A percentile compares a stretch with the other conserved stretches of the same genome.
These are phyloP conservation scores for Phytophthora cactorum DNA, from an alignment of 352 stramenopile species.

Conservation along the genomic window DNA sequence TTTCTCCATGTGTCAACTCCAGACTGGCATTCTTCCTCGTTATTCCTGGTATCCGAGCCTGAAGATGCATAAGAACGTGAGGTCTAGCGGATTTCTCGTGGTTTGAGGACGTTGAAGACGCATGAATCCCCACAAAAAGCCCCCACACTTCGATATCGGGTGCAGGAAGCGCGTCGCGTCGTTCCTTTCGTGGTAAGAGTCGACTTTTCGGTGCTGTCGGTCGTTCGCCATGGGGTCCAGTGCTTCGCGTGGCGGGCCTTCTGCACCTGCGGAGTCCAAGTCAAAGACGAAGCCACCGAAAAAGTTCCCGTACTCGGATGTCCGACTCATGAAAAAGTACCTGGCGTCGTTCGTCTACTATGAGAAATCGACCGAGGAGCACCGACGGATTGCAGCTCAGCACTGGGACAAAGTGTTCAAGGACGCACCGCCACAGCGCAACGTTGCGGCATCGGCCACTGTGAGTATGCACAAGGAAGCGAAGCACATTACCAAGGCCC, in stretches of 20 bases:
- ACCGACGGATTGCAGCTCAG: slow-evolving; percentile 40
- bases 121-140: not conserved
- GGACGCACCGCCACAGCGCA: slow-evolving; percentile 21
- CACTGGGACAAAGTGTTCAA: slow-evolving; percentile 58
- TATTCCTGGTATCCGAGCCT: slow-evolving; percentile 7
- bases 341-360: slow-evolving; percentile 46
- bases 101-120: not conserved
- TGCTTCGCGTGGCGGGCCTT: slow-evolving; percentile 14
- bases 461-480: slow-evolving; percentile 15
- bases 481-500: slow-evolving; percentile 35
- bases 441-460: not conserved
- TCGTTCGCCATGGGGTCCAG: slow-evolving; percentile 27
- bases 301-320: slow-evolving; percentile 36
- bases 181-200: not conserved
- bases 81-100: too few relatives aligned
- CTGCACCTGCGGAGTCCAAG: slow-evolving; percentile 1
- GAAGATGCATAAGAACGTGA: not conserved
- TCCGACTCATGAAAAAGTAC: slow-evolving; percentile 49
- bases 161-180: not conserved
- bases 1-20: not conserved
- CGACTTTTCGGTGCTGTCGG: not conserved
- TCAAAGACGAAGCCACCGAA: slow-evolving; percentile 30
- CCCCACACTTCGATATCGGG: not conserved
- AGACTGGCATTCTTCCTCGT: not conserved
- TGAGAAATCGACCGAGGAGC: slow-evolving; percentile 49